A percentile compares a stretch with the other conserved stretches of the same genome.
Conservation (phyloP, 176 grass and related monocot genomes). For the Carex myosuroides region DNA sequence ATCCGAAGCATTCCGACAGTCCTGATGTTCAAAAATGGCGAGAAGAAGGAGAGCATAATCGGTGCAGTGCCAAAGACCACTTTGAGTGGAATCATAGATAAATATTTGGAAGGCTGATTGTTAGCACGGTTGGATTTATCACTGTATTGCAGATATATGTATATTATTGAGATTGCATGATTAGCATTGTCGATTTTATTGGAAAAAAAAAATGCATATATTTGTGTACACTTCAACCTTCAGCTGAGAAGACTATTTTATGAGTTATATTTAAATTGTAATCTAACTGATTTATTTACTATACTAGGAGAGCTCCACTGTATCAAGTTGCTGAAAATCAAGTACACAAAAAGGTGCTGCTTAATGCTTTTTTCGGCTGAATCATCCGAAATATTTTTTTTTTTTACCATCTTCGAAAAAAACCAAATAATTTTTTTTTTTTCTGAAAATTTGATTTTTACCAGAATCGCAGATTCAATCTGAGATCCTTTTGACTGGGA, state of each 20-base stretch:
- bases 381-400: background rate
- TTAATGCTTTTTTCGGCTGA: background rate
- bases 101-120: slow-evolving; percentile 50
- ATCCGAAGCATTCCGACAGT: slow-evolving; percentile 97
- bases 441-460: no score
- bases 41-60: slow-evolving; percentile 92
- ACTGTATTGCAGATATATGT: slow-evolving; percentile 21
- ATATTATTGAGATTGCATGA: slow-evolving; percentile 17
- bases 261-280: background rate
- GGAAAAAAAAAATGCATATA: background rate
- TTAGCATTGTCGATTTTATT: background rate
- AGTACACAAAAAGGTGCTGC: background rate
- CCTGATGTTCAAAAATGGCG: slow-evolving; percentile 75
- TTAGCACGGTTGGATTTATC: background rate
- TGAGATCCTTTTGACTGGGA: no score
- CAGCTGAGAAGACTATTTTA: background rate
- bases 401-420: no score
- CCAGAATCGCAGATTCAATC: no score
- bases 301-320: background rate
- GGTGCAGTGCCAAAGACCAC: slow-evolving; percentile 76
- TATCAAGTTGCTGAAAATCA: background rate
- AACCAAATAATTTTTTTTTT: no score
- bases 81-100: slow-evolving; percentile 54
- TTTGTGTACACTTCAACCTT: slow-evolving; percentile 4
- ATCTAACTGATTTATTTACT: background rate